Conservation (phyloP, 2,329 filamentous ascomycete genomes). For the Exserohilum turcica region DNA sequence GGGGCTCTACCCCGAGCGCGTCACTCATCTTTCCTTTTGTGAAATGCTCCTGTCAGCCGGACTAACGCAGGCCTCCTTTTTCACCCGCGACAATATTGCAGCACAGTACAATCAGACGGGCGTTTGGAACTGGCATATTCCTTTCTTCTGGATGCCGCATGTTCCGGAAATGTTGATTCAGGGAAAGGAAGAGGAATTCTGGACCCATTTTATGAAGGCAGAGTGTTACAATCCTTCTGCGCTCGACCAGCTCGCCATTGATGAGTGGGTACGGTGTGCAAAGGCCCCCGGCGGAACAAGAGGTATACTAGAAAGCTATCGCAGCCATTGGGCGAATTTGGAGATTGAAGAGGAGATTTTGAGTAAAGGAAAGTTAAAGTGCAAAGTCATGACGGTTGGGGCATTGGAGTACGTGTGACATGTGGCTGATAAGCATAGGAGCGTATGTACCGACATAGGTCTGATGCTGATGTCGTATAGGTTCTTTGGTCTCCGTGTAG, state of each 20-base stretch:
- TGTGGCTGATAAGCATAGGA: too few species aligned
- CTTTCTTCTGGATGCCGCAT: conserved; percentile 44
- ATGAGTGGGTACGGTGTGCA: conserved; percentile 27
- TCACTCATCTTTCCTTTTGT: conserved; percentile 27
- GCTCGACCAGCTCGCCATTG: conserved; percentile 35
- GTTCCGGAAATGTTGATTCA: conserved; percentile 49
- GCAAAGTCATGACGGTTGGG: conserved; percentile 28
- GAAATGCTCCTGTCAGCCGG: conserved; percentile 28
- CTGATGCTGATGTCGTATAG: conserved; percentile 1
- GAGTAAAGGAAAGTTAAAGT: conserved; percentile 20
- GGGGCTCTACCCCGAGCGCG: conserved; percentile 20
- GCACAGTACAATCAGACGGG: conserved; percentile 28
- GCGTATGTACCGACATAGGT: too few species aligned
- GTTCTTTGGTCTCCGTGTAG: conserved; percentile 25
- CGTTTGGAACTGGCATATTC: conserved; percentile 32
- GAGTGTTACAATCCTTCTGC: conserved; percentile 49
- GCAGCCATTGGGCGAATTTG: conserved; percentile 29
- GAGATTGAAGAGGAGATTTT: conserved; percentile 29
- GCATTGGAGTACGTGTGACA: conserved; percentile 29
- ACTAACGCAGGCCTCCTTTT: conserved; percentile 23
- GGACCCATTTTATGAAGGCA: conserved; percentile 49
- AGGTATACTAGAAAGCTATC: conserved; percentile 28
- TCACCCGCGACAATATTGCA: conserved; percentile 28
- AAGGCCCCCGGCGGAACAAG: conserved; percentile 25
- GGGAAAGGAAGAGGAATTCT: conserved; percentile 48